Evolutionary conservation across 2,329 filamentous ascomycete genomes (phyloP).

Genomic region (Talaromyces sp.): DNA sequence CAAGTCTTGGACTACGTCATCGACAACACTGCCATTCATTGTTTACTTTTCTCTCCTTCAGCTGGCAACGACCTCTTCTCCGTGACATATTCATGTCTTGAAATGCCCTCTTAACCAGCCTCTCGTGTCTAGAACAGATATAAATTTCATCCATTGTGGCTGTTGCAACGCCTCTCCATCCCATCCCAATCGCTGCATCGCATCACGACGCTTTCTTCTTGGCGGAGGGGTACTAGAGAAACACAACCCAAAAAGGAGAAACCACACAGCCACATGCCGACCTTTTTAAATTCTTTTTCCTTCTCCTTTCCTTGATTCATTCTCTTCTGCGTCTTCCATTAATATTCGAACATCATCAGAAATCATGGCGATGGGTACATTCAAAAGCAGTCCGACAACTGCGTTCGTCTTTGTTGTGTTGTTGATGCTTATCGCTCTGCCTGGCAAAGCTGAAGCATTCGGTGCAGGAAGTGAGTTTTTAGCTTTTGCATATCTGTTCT

Average conservation of each 20-base stretch:
- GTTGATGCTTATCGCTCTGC: conserved; percentile 37
- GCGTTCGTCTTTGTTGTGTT: conserved; percentile 37
- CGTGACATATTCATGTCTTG: background rate
- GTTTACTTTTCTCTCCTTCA: background rate
- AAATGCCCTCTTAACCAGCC: background rate
- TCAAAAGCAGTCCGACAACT: conserved; percentile 25
- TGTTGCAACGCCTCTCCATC: background rate
- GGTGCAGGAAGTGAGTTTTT: conserved; percentile 41
- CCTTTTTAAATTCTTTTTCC: background rate
- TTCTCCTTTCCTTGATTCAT: background rate
- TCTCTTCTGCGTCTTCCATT: background rate
- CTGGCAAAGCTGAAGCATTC: conserved; percentile 41
- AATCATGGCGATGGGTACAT: conserved; percentile 14
- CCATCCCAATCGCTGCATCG: background rate
- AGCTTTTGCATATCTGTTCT: conserved; percentile 16
- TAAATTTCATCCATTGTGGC: background rate
- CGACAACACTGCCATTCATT: background rate
- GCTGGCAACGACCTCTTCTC: background rate
- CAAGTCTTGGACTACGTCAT: conserved; percentile 2
- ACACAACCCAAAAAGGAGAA: background rate
- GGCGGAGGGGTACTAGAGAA: conserved; percentile 16
- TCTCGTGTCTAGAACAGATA: background rate
- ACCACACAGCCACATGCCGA: conserved; percentile 1
- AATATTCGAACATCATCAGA: background rate
- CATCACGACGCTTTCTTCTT: conserved; percentile 14